Evolutionary conservation across 169 alveolate genomes (phyloP).

Genomic region (Plasmodium coatneyi): DNA sequence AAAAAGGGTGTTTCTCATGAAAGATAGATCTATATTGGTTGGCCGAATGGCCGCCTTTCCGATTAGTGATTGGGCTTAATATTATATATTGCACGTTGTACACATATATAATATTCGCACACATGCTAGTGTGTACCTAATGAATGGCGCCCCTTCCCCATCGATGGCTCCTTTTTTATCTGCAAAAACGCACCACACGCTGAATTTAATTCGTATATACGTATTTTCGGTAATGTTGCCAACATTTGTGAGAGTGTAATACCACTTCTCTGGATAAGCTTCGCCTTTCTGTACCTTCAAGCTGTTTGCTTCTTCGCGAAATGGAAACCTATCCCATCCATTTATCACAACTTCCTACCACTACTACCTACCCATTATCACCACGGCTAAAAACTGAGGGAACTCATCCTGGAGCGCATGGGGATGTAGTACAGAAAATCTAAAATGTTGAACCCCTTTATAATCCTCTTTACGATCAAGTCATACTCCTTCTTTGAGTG

Average conservation of each 20-base stretch:
- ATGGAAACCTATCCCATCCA: background rate
- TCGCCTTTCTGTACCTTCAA: background rate
- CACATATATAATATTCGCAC: conserved; percentile 37
- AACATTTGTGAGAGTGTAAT: background rate
- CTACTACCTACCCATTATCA: background rate
- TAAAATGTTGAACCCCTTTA: conserved; percentile 55
- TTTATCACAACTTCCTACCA: background rate
- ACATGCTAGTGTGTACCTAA: background rate
- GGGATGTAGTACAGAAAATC: conserved; percentile 64
- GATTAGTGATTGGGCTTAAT: background rate
- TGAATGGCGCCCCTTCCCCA: background rate
- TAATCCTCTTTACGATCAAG: conserved; percentile 44
- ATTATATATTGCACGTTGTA: conserved; percentile 12
- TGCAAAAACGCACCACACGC: background rate
- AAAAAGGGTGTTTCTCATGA: background rate
- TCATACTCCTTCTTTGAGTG: conserved; percentile 33
- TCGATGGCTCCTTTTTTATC: background rate
- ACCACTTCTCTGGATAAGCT: background rate
- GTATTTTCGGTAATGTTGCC: background rate
- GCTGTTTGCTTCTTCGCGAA: background rate
- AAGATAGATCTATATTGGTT: background rate
- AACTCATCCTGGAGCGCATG: conserved; percentile 38
- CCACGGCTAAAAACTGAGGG: conserved; percentile 9
- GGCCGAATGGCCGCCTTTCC: background rate
- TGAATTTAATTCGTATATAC: background rate